These are phyloP conservation scores for Lentinula sp. DNA, from an alignment of 768 basidiomycete genomes.

Conservation along the genomic window DNA sequence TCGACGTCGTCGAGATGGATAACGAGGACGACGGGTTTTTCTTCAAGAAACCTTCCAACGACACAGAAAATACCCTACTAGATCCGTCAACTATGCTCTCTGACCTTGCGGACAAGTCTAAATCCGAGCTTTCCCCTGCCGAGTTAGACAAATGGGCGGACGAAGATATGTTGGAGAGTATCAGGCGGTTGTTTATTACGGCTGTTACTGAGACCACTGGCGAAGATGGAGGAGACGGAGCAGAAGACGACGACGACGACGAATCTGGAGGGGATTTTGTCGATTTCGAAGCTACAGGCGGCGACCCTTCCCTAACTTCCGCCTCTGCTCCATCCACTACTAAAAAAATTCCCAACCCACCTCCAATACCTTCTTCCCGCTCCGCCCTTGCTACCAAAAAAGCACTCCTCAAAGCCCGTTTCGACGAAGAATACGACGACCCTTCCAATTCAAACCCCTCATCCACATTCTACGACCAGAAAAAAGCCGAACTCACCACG, in stretches of 20 bases:
- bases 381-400: slow-evolving; percentile 78
- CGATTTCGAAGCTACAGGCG: slow-evolving; percentile 25
- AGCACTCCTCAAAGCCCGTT: slow-evolving; percentile 87
- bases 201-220: slow-evolving; percentile 35
- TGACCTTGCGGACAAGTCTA: slow-evolving; percentile 64
- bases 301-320: slow-evolving; percentile 5
- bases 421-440: slow-evolving; percentile 95
- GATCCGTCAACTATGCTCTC: slow-evolving; percentile 9
- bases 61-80: no score
- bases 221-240: slow-evolving; percentile 15
- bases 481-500: slow-evolving; percentile 86
- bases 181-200: slow-evolving; percentile 88
- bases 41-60: slow-evolving; percentile 33
- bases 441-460: slow-evolving; percentile 56
- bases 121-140: slow-evolving; percentile 38
- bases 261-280: slow-evolving; percentile 37
- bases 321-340: slow-evolving; percentile 15
- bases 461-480: slow-evolving; percentile 70
- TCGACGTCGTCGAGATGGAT: slow-evolving; percentile 8
- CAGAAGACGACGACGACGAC: slow-evolving; percentile 32
- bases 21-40: slow-evolving; percentile 74
- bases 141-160: slow-evolving; percentile 74
- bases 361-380: slow-evolving; percentile 28
- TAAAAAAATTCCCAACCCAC: slow-evolving; percentile 10
- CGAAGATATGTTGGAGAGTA: slow-evolving; percentile 78